Conservation (phyloP, 169 alveolate genomes). For the Haemoproteus tartakovskyi region DNA sequence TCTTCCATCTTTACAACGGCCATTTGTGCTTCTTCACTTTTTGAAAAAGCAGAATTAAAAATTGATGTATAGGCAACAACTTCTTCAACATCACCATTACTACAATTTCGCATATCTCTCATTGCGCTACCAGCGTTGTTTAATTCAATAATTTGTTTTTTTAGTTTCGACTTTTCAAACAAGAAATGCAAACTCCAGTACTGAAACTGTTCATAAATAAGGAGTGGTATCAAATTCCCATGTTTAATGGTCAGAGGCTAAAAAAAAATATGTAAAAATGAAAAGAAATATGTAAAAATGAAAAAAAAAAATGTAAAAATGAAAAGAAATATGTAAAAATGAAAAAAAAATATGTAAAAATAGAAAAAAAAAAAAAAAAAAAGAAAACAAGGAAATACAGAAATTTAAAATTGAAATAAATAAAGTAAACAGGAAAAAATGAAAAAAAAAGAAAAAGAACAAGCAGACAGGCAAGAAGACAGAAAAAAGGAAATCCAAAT, state of each 20-base stretch:
- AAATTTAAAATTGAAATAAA: not conserved
- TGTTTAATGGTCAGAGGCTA: conserved; percentile 17
- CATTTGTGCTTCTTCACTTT: not conserved
- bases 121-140: no score
- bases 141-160: no score
- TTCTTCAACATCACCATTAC: no score
- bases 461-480: not conserved
- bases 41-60: not conserved
- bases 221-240: conserved; percentile 21
- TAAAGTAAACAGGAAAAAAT: not conserved
- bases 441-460: not conserved
- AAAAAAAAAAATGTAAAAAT: not conserved
- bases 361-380: not conserved
- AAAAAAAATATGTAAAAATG: no score
- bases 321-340: not conserved
- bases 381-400: not conserved
- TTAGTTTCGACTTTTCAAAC: conserved; percentile 49
- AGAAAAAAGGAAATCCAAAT: not conserved
- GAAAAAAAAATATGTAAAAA: not conserved
- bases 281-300: no score
- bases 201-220: conserved; percentile 37
- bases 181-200: conserved; percentile 56
- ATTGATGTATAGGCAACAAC: no score
- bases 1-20: not conserved
- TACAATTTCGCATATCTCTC: no score